phyloP scores from a whole-genome alignment of 768 basidiomycete genomes.

The Cyclocybe aegerita region DNA sequence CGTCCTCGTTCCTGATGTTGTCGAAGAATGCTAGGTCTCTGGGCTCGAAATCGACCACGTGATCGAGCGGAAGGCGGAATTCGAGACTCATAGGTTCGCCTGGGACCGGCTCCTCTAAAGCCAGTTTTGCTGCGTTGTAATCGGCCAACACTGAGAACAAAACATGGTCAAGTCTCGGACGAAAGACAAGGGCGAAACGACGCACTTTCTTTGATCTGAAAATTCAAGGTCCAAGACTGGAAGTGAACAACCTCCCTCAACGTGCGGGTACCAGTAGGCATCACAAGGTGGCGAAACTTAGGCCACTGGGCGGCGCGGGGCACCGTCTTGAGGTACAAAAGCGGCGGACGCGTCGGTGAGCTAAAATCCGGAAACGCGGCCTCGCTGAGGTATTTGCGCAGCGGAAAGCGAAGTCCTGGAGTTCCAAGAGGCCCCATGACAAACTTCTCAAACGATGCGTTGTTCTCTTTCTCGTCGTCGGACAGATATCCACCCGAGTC shows the following conservation, averaged over 20 bases:
- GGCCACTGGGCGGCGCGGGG: slow-evolving; percentile 1
- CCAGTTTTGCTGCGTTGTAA: neutral
- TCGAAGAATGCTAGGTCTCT: slow-evolving; percentile 13
- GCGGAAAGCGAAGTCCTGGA: slow-evolving; percentile 1
- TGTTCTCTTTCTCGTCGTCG: neutral
- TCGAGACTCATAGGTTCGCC: slow-evolving; percentile 6
- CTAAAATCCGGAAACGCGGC: neutral
- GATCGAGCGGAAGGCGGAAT: slow-evolving; percentile 14
- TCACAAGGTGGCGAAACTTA: neutral
- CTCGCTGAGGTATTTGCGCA: slow-evolving; percentile 2
- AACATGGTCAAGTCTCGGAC: neutral
- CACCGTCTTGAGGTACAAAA: neutral
- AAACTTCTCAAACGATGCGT: neutral
- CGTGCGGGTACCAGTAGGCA: neutral
- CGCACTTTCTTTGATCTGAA: neutral
- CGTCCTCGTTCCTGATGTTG: slow-evolving; percentile 19
- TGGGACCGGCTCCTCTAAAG: slow-evolving; percentile 4
- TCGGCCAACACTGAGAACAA: neutral
- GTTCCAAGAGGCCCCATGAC: neutral
- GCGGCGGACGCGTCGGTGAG: neutral
- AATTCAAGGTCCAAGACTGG: neutral
- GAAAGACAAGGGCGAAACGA: neutral
- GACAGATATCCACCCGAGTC: neutral
- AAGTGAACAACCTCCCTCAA: neutral
- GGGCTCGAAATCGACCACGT: slow-evolving; percentile 13